These are phyloP conservation scores for Hirsutella thompsonii DNA, from an alignment of 2,329 filamentous ascomycete genomes.

Conservation along the genomic window DNA sequence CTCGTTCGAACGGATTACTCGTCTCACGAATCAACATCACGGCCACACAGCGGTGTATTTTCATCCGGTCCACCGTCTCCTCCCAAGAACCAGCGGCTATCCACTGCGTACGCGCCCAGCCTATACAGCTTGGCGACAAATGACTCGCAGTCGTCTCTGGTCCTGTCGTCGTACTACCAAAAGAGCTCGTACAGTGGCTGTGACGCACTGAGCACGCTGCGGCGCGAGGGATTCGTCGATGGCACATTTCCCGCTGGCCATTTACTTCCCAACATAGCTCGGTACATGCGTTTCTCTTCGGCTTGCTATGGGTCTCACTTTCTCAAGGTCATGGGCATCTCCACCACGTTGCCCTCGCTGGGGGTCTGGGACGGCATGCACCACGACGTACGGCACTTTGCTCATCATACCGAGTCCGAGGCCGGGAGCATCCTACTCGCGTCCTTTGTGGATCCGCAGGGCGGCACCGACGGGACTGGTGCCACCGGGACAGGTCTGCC, in stretches of 20 bases:
- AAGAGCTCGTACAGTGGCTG: slow-evolving; percentile 34
- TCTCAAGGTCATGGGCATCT: slow-evolving; percentile 49
- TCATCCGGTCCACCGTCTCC: slow-evolving; percentile 10
- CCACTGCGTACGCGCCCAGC: slow-evolving; percentile 30
- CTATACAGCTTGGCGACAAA: slow-evolving; percentile 48
- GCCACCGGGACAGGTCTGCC: slow-evolving; percentile 54
- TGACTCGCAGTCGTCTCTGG: slow-evolving; percentile 40
- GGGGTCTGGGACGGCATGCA: slow-evolving; percentile 36
- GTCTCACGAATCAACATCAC: slow-evolving; percentile 10
- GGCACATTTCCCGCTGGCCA: slow-evolving; percentile 48
- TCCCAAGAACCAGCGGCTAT: slow-evolving; percentile 11
- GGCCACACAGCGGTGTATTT: slow-evolving; percentile 7
- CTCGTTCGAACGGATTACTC: slow-evolving; percentile 13
- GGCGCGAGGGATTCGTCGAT: slow-evolving; percentile 39
- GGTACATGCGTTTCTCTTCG: slow-evolving; percentile 55
- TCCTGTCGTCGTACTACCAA: slow-evolving; percentile 34
- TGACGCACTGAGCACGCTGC: slow-evolving; percentile 33
- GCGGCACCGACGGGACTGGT: slow-evolving; percentile 51
- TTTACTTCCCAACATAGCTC: slow-evolving; percentile 46
- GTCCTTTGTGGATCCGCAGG: slow-evolving; percentile 57
- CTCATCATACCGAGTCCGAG: slow-evolving; percentile 46
- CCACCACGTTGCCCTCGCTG: slow-evolving; percentile 31
- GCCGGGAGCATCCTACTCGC: slow-evolving; percentile 50
- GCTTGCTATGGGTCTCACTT: slow-evolving; percentile 54
- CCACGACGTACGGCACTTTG: slow-evolving; percentile 49